These are phyloP conservation scores for Clausena lansium DNA, from an alignment of 345 rosid genomes.

Conservation along the genomic window DNA sequence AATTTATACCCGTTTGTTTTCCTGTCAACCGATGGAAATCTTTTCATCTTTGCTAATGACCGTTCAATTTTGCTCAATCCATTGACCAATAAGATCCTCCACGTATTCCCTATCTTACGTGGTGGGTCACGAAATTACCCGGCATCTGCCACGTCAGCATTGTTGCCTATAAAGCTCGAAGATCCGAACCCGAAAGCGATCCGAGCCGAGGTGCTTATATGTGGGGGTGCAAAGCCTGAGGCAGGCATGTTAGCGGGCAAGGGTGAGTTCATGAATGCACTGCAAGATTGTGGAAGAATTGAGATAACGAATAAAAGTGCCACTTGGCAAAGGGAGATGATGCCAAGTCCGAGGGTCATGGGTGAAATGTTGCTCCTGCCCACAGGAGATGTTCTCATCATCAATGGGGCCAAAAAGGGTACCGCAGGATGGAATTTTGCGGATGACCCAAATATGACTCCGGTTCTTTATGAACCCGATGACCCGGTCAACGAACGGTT, in stretches of 20 bases:
- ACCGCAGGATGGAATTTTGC: constrained; percentile 41
- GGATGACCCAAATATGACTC: constrained; percentile 26
- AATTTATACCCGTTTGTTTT: constrained; percentile 40
- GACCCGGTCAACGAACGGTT: constrained; percentile 19
- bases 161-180: constrained; percentile 36
- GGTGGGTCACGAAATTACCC: constrained; percentile 43
- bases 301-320: constrained; percentile 26
- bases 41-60: constrained; percentile 39
- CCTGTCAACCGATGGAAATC: constrained; percentile 38
- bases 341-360: constrained; percentile 41
- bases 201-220: constrained; percentile 31
- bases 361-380: constrained; percentile 37
- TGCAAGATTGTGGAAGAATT: constrained; percentile 32
- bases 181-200: not conserved
- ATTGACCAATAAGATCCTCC: constrained; percentile 22
- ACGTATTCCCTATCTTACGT: constrained; percentile 20
- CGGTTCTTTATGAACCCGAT: constrained; percentile 23
- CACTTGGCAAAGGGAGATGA: constrained; percentile 31
- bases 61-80: constrained; percentile 34
- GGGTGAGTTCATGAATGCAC: constrained; percentile 27
- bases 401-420: constrained; percentile 38
- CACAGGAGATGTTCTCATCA: constrained; percentile 29
- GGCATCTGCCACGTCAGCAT: constrained; percentile 25
- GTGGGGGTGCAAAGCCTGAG: constrained; percentile 36
- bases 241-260: constrained; percentile 26